Evolutionary conservation across 2,329 filamentous ascomycete species (phyloP).

Genomic region (Zarea fungicola): DNA sequence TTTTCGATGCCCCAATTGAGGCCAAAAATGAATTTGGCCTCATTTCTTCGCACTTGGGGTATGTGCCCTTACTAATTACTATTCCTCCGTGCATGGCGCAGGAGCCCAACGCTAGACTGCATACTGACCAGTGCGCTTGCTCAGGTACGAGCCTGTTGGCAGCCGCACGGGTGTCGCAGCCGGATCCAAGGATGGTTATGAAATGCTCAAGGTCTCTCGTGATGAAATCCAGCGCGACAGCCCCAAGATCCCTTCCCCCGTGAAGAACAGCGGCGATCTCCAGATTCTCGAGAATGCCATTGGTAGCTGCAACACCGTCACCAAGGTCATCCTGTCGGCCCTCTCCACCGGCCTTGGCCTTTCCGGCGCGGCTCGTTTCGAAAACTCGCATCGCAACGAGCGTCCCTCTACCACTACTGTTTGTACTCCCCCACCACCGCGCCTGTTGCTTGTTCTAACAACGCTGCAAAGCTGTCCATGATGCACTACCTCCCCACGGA

Average conservation of each 20-base stretch:
- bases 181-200: slow-evolving; percentile 46
- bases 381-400: slow-evolving; percentile 47
- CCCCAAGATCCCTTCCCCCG: slow-evolving; percentile 40
- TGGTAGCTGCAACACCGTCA: slow-evolving; percentile 44
- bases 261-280: slow-evolving; percentile 45
- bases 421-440: neutral
- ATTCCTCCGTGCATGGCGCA: too few species aligned
- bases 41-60: slow-evolving; percentile 48
- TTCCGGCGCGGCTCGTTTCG: slow-evolving; percentile 40
- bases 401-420: slow-evolving; percentile 41
- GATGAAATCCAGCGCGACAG: slow-evolving; percentile 44
- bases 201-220: slow-evolving; percentile 48
- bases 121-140: neutral
- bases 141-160: slow-evolving; percentile 44
- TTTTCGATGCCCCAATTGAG: slow-evolving; percentile 49
- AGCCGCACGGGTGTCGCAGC: slow-evolving; percentile 42
- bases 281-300: slow-evolving; percentile 45
- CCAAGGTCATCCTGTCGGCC: slow-evolving; percentile 45
- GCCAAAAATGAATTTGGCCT: slow-evolving; percentile 53
- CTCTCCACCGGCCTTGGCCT: slow-evolving; percentile 44
- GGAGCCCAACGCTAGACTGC: neutral
- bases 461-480: slow-evolving; percentile 36
- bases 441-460: neutral
- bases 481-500: slow-evolving; percentile 49
- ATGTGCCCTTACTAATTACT: slow-evolving; percentile 14